phyloP scores from a whole-genome alignment of 2,329 filamentous ascomycete species.

The Paecilomyces dactylethromorphus region DNA sequence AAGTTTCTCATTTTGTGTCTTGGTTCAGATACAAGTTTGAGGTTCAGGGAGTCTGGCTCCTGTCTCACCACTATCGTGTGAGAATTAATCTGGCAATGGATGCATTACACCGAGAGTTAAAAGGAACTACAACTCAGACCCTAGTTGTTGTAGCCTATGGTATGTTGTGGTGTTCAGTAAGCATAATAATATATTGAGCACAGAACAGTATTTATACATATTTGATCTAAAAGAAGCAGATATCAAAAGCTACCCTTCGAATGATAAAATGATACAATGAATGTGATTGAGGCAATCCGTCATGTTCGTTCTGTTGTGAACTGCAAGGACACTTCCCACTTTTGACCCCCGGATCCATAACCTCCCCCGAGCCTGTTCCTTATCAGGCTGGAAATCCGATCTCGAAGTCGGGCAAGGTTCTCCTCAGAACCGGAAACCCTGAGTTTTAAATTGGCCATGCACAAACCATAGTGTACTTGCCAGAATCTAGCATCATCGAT shows the following conservation, averaged over 20 bases:
- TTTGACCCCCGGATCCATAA: constrained; percentile 71
- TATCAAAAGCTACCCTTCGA: neutral
- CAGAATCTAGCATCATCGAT: constrained; percentile 94
- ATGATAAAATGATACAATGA: neutral
- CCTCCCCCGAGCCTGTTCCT: constrained; percentile 81
- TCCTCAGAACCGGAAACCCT: constrained; percentile 66
- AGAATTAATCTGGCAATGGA: neutral
- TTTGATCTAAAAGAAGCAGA: neutral
- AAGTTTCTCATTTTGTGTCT: neutral
- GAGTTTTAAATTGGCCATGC: constrained; percentile 89
- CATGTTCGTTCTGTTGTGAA: constrained; percentile 51
- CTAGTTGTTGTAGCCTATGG: neutral
- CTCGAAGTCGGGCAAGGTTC: constrained; percentile 64
- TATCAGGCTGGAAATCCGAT: constrained; percentile 69
- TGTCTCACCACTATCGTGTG: neutral
- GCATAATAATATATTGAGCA: neutral
- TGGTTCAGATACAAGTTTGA: neutral
- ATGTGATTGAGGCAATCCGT: neutral
- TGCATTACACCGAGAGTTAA: neutral
- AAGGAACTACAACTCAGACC: neutral
- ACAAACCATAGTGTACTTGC: constrained; percentile 96
- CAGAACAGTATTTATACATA: too few relatives aligned
- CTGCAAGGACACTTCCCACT: constrained; percentile 92
- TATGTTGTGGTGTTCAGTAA: neutral
- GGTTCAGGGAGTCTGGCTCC: neutral